Evolutionary conservation across 1,284 basidiomycete genomes (phyloP), one percentile per base, ranked within the genome.

Genomic region (Macrocystidia cucumis): DNA sequence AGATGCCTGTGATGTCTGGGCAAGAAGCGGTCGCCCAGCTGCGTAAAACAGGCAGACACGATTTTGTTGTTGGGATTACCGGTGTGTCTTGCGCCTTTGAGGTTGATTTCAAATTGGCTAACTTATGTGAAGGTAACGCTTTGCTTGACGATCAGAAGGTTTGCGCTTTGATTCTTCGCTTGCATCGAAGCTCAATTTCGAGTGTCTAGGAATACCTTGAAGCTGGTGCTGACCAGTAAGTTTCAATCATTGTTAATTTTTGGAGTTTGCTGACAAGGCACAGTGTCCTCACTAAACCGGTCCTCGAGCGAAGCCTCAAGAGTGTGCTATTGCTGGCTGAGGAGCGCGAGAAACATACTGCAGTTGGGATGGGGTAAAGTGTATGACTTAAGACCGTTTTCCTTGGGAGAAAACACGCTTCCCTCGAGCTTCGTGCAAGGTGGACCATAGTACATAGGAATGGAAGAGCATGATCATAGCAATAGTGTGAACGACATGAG

Each of bases 1-100:
- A 78, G 54, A 78, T 78, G 76, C 81, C 78, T 5, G 61, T 78
- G 34, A 66, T 79, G 63, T 75, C 74, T 24, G 84, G 83, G 19
- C 58, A 81, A 25, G 72, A 75, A 38, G 67, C 74, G 18, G 72
- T 79, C 2, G 43, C 63, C 22, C 71, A 69, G 44, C 57, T 86
- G 17, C 60, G 82, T 28, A 62, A 65, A 39, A 57, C 75, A 45
- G 72, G 72, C 5, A 63, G 73, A 48, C 56, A 51, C 9, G 69
- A 81, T 44, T 78, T 77, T 45, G 71, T 84, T 9, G 77, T 80
- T 3, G 78, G 78, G 6, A 68, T 77, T 13, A 77, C 73, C 24
- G 69, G 68, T 51, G 63, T 65, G 54, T 58, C 2, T 20, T 12
- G 3, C 20, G 19, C 11, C 14, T 32, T 16, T 13, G 21, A n/a